Evolutionary conservation across 306 rosid genomes (phyloP), one percentile per base, ranked within the genome.

Genomic region (Glycine soja): DNA sequence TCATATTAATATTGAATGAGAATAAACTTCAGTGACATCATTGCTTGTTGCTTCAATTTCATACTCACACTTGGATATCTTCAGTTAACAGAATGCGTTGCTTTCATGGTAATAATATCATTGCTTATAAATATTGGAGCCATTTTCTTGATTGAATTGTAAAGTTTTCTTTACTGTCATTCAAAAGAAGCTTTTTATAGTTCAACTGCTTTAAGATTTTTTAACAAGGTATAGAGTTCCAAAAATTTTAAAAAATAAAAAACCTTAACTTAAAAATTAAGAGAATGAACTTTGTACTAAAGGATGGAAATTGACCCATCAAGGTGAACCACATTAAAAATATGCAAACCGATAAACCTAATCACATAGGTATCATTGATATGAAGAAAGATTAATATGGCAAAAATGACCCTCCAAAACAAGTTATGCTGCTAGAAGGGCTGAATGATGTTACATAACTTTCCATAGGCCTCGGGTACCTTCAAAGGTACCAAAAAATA

Each of bases 361-460:
- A 42, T 40, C 42, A 19, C 24, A 11, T 7, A 7, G 3, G 24
- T 42, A 57, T 43, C 78, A 15, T 11, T 58, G 6, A 75, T 45
- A 75, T 8, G 58, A 71, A 50, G 36, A 76, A 42, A 50, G 13
- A 65, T 14, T 48, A 52, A 50, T 3, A 65, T 16, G 64, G 11
- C 30, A 77, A 16, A 64, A 64, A 65, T n/a, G 40, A 47, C 12
- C 16, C 80, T 32, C 34, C 14, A 13, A 59, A 46, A 46, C 36
- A 46, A 77, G 32, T 53, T 42, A 73, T 52, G 58, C 36, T 40
- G 15, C 72, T 40, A 14, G 51, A 59, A 51, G 32, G 15, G 30
- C 24, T 43, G 8, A 50, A 69, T 80, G 73, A 12, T 42, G 47
- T 43, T 43, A 32, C 74, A 51, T 72, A 19, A 59, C 47, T 71